A percentile compares a stretch with the other conserved stretches of the same genome.
Conservation (phyloP, 2,329 filamentous ascomycete species). For the Bipolaris sorokiniana region DNA sequence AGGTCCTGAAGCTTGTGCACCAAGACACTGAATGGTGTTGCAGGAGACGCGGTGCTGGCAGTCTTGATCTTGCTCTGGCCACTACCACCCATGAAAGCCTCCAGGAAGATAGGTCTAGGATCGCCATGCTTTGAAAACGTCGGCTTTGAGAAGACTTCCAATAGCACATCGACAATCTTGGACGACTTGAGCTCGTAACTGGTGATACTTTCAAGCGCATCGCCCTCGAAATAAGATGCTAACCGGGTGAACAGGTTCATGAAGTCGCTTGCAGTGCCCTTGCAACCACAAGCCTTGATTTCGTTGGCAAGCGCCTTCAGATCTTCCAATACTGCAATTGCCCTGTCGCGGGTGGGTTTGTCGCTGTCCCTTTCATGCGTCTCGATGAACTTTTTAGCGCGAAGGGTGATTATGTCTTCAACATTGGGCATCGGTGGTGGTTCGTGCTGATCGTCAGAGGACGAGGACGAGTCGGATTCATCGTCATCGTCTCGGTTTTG, state of each 20-base stretch:
- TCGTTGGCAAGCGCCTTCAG: slow-evolving; percentile 74
- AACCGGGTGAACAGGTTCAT: slow-evolving; percentile 74
- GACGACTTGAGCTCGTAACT: slow-evolving; percentile 94
- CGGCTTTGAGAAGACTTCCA: slow-evolving; percentile 76
- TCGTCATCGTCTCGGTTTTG: slow-evolving; percentile 66
- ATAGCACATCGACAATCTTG: slow-evolving; percentile 81
- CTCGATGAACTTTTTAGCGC: slow-evolving; percentile 83
- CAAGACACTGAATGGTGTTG: slow-evolving; percentile 87
- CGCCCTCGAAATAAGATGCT: slow-evolving; percentile 83
- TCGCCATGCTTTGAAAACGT: slow-evolving; percentile 61
- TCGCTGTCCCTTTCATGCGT: slow-evolving; percentile 79
- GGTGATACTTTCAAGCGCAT: slow-evolving; percentile 90
- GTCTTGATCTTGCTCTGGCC: slow-evolving; percentile 67
- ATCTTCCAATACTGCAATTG: slow-evolving; percentile 73
- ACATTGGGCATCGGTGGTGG: slow-evolving; percentile 55
- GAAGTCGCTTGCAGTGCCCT: slow-evolving; percentile 56
- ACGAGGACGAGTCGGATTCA: slow-evolving; percentile 69
- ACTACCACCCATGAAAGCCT: slow-evolving; percentile 85
- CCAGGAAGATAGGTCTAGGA: slow-evolving; percentile 82
- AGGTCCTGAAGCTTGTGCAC: slow-evolving; percentile 95
- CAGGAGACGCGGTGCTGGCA: slow-evolving; percentile 69
- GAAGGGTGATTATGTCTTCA: slow-evolving; percentile 73
- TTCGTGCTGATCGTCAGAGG: slow-evolving; percentile 38
- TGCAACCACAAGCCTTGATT: slow-evolving; percentile 73
- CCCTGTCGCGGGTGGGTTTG: slow-evolving; percentile 77